phyloP scores from a whole-genome alignment of 2,329 filamentous ascomycete species.

The Aspergillus glaucus region DNA sequence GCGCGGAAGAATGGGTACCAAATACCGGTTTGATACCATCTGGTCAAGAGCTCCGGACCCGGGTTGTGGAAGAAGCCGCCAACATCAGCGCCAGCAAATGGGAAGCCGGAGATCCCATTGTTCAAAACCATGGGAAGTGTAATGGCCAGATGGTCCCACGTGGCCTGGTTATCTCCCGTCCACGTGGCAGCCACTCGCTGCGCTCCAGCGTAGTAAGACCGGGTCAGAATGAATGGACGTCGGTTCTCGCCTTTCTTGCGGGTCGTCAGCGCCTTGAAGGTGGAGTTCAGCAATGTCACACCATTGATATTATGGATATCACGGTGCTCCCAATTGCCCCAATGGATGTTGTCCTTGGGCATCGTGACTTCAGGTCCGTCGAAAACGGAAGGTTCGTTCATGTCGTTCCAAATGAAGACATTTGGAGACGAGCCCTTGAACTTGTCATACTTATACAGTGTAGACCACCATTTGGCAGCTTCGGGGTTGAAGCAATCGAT shows the following conservation, averaged over 20 bases:
- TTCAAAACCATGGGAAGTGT: constrained; percentile 90
- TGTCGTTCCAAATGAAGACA: constrained; percentile 97
- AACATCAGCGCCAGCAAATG: constrained; percentile 91
- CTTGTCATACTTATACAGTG: constrained; percentile 75
- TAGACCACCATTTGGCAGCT: constrained; percentile 83
- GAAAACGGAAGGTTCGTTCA: constrained; percentile 99
- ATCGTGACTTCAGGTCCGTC: constrained; percentile 97
- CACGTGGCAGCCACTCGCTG: constrained; percentile 94
- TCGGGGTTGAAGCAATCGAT: constrained; percentile 93
- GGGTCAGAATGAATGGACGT: constrained; percentile 86
- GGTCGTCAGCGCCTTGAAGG: constrained; percentile 73
- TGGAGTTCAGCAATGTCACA: constrained; percentile 91
- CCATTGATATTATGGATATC: constrained; percentile 96
- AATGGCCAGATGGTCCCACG: constrained; percentile 83
- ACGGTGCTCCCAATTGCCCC: constrained; percentile 89
- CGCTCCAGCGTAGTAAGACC: constrained; percentile 84
- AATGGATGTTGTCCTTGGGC: constrained; percentile 95
- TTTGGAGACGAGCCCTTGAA: constrained; percentile 86
- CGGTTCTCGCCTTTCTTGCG: constrained; percentile 80
- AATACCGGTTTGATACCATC: constrained; percentile 94
- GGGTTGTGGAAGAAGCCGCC: constrained; percentile 98
- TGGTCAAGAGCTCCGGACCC: constrained; percentile 78
- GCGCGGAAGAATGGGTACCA: constrained; percentile 99
- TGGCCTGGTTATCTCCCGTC: constrained; percentile 96
- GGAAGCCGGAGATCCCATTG: constrained; percentile 87